A percentile compares a stretch with the other conserved stretches of the same genome.
Conservation (phyloP, 306 rosid species). For the Urtica urens region DNA sequence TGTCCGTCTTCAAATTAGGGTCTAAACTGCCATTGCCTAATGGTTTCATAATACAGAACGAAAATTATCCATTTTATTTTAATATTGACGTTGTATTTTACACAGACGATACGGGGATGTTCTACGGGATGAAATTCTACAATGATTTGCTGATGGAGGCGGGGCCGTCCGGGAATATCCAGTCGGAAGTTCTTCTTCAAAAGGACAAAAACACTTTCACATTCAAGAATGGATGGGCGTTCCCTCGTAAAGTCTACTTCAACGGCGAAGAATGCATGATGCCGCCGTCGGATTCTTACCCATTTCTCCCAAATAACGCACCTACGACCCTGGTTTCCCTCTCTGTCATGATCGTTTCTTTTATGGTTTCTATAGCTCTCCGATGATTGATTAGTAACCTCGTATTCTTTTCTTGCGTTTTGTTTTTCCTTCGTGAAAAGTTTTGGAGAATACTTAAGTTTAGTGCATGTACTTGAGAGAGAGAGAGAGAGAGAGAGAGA, state of each 20-base stretch:
- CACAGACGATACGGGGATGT: conserved; percentile 95
- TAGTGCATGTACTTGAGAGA: no score
- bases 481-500: no score
- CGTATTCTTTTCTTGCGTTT: conserved; percentile 10
- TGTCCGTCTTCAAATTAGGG: no score
- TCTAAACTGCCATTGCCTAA: no score
- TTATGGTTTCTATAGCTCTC: conserved; percentile 33
- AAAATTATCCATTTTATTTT: no score
- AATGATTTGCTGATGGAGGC: conserved; percentile 81
- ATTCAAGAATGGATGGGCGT: conserved; percentile 89
- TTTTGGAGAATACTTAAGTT: no score
- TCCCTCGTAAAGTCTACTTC: conserved; percentile 77
- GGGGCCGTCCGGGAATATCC: conserved; percentile 68
- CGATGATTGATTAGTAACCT: conserved; percentile 25
- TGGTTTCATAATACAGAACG: no score
- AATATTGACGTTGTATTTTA: no score
- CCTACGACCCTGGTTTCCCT: conserved; percentile 12
- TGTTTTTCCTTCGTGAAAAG: no score
- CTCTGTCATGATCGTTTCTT: conserved; percentile 26
- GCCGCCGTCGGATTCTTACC: conserved; percentile 84
- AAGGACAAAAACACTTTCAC: conserved; percentile 73
- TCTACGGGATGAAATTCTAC: conserved; percentile 65
- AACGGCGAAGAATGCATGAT: conserved; percentile 93
- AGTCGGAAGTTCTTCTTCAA: conserved; percentile 68
- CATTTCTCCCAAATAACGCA: conserved; percentile 66